A percentile compares a stretch with the other conserved stretches of the same genome.
phyloP scores from a whole-genome alignment of 106 monocot genomes.

The Apostasia ramifera region DNA sequence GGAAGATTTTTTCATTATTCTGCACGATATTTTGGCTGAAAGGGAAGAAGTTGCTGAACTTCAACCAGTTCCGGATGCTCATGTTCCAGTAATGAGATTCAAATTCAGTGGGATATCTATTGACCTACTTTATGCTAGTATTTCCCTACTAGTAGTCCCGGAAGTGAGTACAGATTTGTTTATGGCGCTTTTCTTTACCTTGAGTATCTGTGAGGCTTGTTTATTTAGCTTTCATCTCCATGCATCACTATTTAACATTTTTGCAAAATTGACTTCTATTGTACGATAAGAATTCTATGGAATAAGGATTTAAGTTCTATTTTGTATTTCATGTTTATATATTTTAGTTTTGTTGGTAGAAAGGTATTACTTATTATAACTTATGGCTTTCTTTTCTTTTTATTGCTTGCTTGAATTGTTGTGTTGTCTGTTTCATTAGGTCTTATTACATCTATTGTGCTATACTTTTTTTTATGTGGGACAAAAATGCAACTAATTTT shows the following conservation, averaged over 20 bases:
- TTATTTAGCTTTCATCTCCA: neutral
- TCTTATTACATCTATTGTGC: too few species aligned
- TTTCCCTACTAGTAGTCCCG: conserved; percentile 82
- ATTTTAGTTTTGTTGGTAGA: too few species aligned
- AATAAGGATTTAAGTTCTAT: too few species aligned
- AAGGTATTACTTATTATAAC: too few species aligned
- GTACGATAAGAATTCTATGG: too few species aligned
- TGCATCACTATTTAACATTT: neutral
- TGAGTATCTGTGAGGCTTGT: neutral
- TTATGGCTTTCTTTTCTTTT: too few species aligned
- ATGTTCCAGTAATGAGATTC: conserved; percentile 97
- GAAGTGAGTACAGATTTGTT: conserved; percentile 38
- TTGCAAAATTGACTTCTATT: too few species aligned
- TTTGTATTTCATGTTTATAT: too few species aligned
- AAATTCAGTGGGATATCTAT: conserved; percentile 93
- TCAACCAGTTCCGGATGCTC: conserved; percentile 93
- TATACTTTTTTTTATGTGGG: too few species aligned
- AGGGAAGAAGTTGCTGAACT: conserved; percentile 88
- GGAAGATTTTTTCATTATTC: conserved; percentile 90
- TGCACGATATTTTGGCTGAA: conserved; percentile 75
- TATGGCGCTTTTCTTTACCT: neutral
- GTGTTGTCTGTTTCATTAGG: too few species aligned
- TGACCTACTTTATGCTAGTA: conserved; percentile 96
- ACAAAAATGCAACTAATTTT: too few species aligned
- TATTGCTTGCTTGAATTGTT: too few species aligned